phyloP scores from a whole-genome alignment of 768 basidiomycete species.

The Phylloporus sp. region DNA sequence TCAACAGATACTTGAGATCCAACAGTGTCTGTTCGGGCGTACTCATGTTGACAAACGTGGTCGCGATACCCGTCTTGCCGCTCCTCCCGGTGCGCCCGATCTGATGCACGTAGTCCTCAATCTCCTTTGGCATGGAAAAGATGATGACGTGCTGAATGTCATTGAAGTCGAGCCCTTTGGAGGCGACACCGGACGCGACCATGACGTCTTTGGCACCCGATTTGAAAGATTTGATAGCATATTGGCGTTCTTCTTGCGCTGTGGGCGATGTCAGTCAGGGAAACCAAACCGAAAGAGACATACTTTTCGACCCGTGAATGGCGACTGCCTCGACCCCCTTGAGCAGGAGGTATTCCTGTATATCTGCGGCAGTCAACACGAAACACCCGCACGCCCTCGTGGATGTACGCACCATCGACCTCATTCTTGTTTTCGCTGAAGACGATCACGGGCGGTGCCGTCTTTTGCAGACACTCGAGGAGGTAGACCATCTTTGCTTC shows the following conservation, averaged over 20 bases:
- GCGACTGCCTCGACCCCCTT: constrained; percentile 99
- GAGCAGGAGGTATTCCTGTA: constrained; percentile 93
- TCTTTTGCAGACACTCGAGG: constrained; percentile 96
- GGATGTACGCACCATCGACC: constrained; percentile 75
- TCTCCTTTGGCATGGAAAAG: constrained; percentile 99
- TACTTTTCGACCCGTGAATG: constrained; percentile 97
- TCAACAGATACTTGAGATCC: constrained; percentile 93
- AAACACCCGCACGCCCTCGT: not conserved
- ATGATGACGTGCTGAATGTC: constrained; percentile 99
- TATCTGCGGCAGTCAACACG: constrained; percentile 55
- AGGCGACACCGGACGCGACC: constrained; percentile 98
- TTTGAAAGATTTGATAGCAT: constrained; percentile 98
- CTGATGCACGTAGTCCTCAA: constrained; percentile 99
- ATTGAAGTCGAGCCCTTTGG: constrained; percentile 97
- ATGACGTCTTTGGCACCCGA: constrained; percentile 97
- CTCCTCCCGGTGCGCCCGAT: constrained; percentile 97
- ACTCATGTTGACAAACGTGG: constrained; percentile 98
- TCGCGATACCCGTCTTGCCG: constrained; percentile 98
- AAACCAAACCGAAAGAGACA: constrained; percentile 16
- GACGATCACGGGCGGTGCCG: constrained; percentile 94
- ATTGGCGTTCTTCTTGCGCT: constrained; percentile 99
- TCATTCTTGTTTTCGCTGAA: constrained; percentile 99
- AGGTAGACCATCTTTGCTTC: constrained; percentile 99
- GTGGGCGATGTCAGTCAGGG: not conserved
- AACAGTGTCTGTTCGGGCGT: constrained; percentile 94